Base-by-base conservation (phyloP, 163 green algal species). In the Chlorella variabilis region DNA sequence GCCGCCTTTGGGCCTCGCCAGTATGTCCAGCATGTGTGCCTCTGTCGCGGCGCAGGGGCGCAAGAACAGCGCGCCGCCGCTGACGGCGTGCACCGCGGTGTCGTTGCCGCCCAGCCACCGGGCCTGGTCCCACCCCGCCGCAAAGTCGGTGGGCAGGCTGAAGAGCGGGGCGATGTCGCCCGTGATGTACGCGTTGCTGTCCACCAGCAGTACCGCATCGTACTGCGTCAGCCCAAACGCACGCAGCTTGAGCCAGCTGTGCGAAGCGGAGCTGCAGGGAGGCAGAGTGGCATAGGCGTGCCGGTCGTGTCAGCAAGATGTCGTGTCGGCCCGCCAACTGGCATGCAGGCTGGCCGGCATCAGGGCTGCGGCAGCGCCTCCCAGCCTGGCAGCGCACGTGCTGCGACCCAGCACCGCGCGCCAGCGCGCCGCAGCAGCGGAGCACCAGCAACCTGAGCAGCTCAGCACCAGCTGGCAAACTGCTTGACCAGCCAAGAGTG, bases 181-280 rank as follows among this genome's bases (percentile, higher is more conserved):
- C 1, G 62, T 23, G 4, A 89, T 34, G 20, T 63, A 36, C 4
- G 75, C 79, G 31, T 82, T 71, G 45, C 48, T 45, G 48, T 89
- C 84, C 67, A 89, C 48, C 25, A 89, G 34, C 36, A 89, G 45
- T 6, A 89, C 38, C 0, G 76, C 80, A 62, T 84, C 84, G 75
- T 86, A 89, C 75, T 89, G 51, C 39, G 75, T 81, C 41, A 89
- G 80, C 29, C 48, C 56, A 45, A 76, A 89, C 33, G 80, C 84
- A 3, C 75, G 66, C 54, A 89, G 66, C 80, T 84, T 84, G n/a
- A 89, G 17, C 80, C 80, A 89, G 74, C 81, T 88, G 36, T 33
- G 25, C 8, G 41, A 51, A 75, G 4, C 51, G 21, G 20, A 80
- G 33, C 75, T 87, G 83, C 29, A 87, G 25, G 63, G 49, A 83